Percentiles rank a stretch among this genome's conserved stretches.
These are phyloP conservation scores for Sphaerostilbella broomeana DNA, from an alignment of 2,329 filamentous ascomycete genomes.

Conservation along the genomic window DNA sequence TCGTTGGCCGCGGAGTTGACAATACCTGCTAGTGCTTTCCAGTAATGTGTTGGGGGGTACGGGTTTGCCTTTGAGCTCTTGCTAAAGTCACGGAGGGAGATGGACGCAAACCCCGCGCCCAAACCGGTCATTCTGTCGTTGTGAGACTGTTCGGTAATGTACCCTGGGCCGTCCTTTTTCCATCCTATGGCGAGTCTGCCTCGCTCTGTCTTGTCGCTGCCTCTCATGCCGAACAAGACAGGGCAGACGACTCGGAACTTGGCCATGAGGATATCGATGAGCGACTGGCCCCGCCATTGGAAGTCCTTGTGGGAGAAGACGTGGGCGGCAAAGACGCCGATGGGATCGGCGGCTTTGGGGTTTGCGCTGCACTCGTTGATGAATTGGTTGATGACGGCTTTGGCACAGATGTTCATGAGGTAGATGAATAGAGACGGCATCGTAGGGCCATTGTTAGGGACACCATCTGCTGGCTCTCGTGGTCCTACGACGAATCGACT, in stretches of 20 bases:
- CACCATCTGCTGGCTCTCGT: slow-evolving; percentile 42
- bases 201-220: slow-evolving; percentile 63
- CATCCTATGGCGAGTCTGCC: slow-evolving; percentile 68
- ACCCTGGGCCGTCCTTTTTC: slow-evolving; percentile 55
- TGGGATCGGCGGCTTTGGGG: slow-evolving; percentile 62
- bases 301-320: slow-evolving; percentile 67
- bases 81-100: slow-evolving; percentile 77
- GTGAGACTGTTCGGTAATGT: slow-evolving; percentile 65
- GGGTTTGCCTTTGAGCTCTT: slow-evolving; percentile 63
- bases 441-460: slow-evolving; percentile 43
- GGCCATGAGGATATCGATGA: slow-evolving; percentile 78
- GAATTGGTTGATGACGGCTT: slow-evolving; percentile 64
- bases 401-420: slow-evolving; percentile 68
- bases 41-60: slow-evolving; percentile 74
- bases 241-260: slow-evolving; percentile 80
- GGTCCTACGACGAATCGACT: slow-evolving; percentile 45
- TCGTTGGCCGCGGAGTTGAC: slow-evolving; percentile 64
- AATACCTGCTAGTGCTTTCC: slow-evolving; percentile 69
- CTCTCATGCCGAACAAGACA: slow-evolving; percentile 76
- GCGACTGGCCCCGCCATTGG: slow-evolving; percentile 57
- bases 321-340: slow-evolving; percentile 69
- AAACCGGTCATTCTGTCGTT: slow-evolving; percentile 77
- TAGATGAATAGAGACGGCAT: slow-evolving; percentile 65
- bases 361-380: slow-evolving; percentile 59
- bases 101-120: slow-evolving; percentile 74